Evolutionary conservation across 768 basidiomycete species (phyloP).

Genomic region (Amanita thiersii): DNA sequence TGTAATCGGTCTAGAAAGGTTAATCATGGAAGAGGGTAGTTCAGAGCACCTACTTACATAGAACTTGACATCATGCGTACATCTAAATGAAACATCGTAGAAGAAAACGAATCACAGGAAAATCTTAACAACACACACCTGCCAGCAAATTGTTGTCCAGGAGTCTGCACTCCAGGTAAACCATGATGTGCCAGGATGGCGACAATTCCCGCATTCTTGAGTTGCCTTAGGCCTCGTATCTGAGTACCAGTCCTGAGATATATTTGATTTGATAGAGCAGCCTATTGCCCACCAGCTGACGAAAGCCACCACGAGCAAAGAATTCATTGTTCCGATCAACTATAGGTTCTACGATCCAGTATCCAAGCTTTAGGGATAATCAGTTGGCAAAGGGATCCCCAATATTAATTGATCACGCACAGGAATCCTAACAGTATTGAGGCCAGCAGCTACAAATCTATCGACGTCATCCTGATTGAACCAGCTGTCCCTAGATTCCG

Average conservation of each 20-base stretch:
- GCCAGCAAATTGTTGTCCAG: conserved; percentile 62
- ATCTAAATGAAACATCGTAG: conserved; percentile 30
- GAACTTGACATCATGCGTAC: conserved; percentile 62
- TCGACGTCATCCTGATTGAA: conserved; percentile 58
- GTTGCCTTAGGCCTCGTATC: conserved; percentile 55
- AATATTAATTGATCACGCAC: conserved; percentile 30
- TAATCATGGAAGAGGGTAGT: background rate
- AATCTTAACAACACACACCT: conserved; percentile 26
- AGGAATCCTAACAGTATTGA: conserved; percentile 75
- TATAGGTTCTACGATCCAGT: conserved; percentile 72
- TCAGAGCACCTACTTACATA: conserved; percentile 36
- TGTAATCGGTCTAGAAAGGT: conserved; percentile 47
- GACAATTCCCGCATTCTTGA: conserved; percentile 54
- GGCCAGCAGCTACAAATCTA: conserved; percentile 40
- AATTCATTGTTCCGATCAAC: conserved; percentile 54
- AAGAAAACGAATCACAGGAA: background rate
- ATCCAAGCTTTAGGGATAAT: conserved; percentile 54
- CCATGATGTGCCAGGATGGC: conserved; percentile 65
- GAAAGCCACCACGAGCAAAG: conserved; percentile 64
- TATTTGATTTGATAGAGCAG: background rate
- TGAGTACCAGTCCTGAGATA: too few relatives aligned
- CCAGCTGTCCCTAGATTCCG: conserved; percentile 72
- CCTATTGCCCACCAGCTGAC: conserved; percentile 41
- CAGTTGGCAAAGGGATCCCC: conserved; percentile 1
- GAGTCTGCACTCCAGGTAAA: conserved; percentile 58